Base-by-base conservation (phyloP, 202 grass and related monocot genomes). In the Panicum hallii region DNA sequence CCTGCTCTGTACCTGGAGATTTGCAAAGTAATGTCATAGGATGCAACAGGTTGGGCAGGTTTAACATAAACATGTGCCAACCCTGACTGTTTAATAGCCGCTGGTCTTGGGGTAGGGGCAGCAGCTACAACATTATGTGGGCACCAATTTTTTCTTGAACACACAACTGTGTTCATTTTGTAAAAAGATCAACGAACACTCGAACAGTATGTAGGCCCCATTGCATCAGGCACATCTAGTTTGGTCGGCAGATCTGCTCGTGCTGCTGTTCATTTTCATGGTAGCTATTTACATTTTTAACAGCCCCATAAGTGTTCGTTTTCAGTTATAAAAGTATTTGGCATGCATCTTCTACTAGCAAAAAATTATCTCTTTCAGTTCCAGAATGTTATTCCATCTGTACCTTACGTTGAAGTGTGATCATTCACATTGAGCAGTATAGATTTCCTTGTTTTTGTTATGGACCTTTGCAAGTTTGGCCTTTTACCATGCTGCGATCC, bases 41-140 rank as follows among this genome's bases (percentile, higher is more conserved):
- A 57, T 80, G 36, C 16, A 13, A 16, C 20, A 74, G 49, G 40
- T 9, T 69, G 50, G 2, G 23, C 7, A 19, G 4, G 9, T 70
- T 62, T 12, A 12, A 32, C 52, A 41, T 60, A 58, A 26, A 66
- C 26, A 15, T 46, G 49, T 36, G 28, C 15, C 17, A 38, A 7
- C 46, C n/a, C 11, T 19, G 49, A 14, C 30, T 12, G 44, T 66
- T 63, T 19, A 20, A 64, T 7, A 6, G 5, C 0, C 0, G 12
- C 26, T 41, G 43, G 65, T 60, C 68, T 63, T 79, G 53, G 9
- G 65, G 42, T 30, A 57, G 26, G 74, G 83, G 15, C 28, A 64
- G 32, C 32, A 57, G 40, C 52, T 9, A 9, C 49, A 10, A 38
- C 8, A 50, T 30, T 28, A 60, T 60, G 20, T 60, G 6, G 55